These are phyloP conservation scores for Hypoxylon sp. DNA, from an alignment of 2,329 filamentous ascomycete species.

Conservation along the genomic window DNA sequence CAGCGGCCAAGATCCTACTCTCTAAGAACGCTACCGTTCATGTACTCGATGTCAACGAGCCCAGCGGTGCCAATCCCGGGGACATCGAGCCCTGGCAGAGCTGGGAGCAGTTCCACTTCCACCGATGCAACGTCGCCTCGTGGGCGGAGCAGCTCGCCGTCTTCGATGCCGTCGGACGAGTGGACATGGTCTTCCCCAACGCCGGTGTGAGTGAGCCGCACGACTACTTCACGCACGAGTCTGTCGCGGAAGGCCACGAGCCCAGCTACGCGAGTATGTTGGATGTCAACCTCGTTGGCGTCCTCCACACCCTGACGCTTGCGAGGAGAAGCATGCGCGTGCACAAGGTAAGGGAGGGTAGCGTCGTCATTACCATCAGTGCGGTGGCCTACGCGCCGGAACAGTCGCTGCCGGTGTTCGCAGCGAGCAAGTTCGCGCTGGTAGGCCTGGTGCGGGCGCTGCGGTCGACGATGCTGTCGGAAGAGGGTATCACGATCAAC, in stretches of 20 bases:
- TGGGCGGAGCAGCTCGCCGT: conserved; percentile 49
- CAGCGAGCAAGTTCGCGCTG: conserved; percentile 42
- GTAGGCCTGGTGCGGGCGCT: conserved; percentile 55
- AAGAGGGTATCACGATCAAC: conserved; percentile 57
- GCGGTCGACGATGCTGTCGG: conserved; percentile 46
- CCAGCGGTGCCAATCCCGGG: conserved; percentile 14
- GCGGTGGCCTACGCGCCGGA: conserved; percentile 58
- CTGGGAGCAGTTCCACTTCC: conserved; percentile 41
- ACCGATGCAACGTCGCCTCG: conserved; percentile 49
- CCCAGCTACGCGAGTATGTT: conserved; percentile 50
- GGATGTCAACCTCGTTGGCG: conserved; percentile 55
- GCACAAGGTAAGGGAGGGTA: conserved; percentile 46
- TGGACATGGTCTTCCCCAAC: conserved; percentile 57
- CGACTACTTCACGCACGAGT: conserved; percentile 19
- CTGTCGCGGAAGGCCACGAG: conserved; percentile 29
- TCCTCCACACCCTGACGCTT: conserved; percentile 56
- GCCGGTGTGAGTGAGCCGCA: conserved; percentile 52
- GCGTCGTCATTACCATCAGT: conserved; percentile 58
- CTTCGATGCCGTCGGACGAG: conserved; percentile 45
- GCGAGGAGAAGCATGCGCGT: conserved; percentile 50
- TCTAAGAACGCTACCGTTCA: conserved; percentile 51
- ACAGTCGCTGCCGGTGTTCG: conserved; percentile 54
- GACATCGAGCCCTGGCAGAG: conserved; percentile 17
- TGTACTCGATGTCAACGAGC: conserved; percentile 50
- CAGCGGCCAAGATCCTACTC: conserved; percentile 51